Evolutionary conservation across 257 asterid species (phyloP).

Genomic region (Lantana camara): DNA sequence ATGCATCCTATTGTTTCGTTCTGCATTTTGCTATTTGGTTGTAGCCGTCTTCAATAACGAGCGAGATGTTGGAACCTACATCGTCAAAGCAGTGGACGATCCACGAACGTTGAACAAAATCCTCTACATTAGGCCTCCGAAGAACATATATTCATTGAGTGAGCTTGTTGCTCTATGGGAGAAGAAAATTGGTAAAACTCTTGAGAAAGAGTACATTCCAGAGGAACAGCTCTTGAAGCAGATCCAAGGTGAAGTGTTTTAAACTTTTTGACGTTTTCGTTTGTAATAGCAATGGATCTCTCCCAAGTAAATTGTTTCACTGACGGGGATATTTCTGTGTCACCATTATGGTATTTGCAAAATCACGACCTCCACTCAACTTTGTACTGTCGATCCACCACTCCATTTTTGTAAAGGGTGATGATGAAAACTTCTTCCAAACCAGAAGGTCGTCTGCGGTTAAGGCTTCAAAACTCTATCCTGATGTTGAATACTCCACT

Average conservation of each 20-base stretch:
- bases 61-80: too few relatives aligned
- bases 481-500: conserved; percentile 63
- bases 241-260: conserved; percentile 42
- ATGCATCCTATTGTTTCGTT: too few relatives aligned
- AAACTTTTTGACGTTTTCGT: neutral
- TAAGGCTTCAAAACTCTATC: conserved; percentile 73
- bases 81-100: too few relatives aligned
- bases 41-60: too few relatives aligned
- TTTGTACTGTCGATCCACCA: conserved; percentile 47
- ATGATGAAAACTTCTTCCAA: conserved; percentile 55
- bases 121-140: too few relatives aligned
- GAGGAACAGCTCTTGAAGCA: conserved; percentile 54
- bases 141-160: conserved; percentile 24
- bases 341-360: conserved; percentile 34
- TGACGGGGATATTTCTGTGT: too few relatives aligned
- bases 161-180: conserved; percentile 81
- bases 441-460: conserved; percentile 59
- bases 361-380: conserved; percentile 51
- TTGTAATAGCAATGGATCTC: too few relatives aligned
- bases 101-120: too few relatives aligned
- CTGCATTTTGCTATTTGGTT: too few relatives aligned
- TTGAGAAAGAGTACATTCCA: conserved; percentile 50
- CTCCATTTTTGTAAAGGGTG: conserved; percentile 60
- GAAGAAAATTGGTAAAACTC: conserved; percentile 72
- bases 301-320: too few relatives aligned